Evolutionary conservation across 2,329 filamentous ascomycete genomes (phyloP), one percentile per base, ranked within the genome.

Genomic region (Pestalotiopsis sp.): DNA sequence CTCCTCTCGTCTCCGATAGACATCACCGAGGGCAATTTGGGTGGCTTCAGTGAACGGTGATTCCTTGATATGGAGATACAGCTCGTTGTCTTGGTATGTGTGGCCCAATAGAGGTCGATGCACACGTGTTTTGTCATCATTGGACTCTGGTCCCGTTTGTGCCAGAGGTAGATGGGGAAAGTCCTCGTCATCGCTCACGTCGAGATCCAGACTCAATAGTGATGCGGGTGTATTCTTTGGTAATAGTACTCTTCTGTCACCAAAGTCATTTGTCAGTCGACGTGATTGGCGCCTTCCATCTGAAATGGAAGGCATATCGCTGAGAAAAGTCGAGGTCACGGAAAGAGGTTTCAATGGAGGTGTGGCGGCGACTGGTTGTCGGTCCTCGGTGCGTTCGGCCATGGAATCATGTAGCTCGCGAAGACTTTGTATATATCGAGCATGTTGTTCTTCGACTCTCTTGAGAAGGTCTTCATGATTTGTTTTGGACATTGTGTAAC

Each of bases 101-200:
- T 56, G 13, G 11, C 12, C 13, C 3, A n/a, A 20, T 17, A 62
- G 25, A 6, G 66, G 38, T 23, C 27, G 36, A 9, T 67, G 66
- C 3, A 67, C 66, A 25, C 23, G 39, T 17, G 56, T 39, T 4
- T 23, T 39, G 38, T 60, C 57, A n/a, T 52, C 25, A 41, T 14
- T 17, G 4, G 36, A 11, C 23, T 36, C 57, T 20, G 41, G n/a
- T 36, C 38, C 20, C 12, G 25, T n/a, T 14, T 61, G 39, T 0
- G 66, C 23, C 9, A n/a, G 39, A 58, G 66, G 17, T 17, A 62
- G 36, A 36, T 49, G 58, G 5, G 41, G 20, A 58, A 63, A 38
- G 25, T 67, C 66, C 17, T 67, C 58, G 12, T 67, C 66, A 31
- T 67, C 66, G 58, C 65, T 66, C 27, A 14, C 31, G 6, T 67